phyloP scores from a whole-genome alignment of 1,284 basidiomycete species.

The Cerrena zonata region DNA sequence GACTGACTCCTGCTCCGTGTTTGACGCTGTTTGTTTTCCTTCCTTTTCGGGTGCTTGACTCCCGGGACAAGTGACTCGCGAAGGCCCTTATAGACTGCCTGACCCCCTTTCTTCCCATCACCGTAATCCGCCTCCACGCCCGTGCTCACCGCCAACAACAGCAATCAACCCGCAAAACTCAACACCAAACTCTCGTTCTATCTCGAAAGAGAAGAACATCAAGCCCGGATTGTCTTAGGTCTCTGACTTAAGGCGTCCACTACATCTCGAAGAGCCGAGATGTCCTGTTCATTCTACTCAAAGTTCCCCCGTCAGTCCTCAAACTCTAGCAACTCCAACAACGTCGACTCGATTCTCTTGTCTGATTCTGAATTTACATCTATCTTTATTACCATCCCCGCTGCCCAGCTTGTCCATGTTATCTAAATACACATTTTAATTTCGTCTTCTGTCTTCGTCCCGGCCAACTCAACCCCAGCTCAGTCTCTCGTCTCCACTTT shows the following conservation, averaged over 20 bases:
- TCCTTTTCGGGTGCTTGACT: constrained; percentile 16
- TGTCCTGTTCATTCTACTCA: constrained; percentile 17
- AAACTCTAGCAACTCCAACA: background rate
- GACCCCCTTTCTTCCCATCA: constrained; percentile 5
- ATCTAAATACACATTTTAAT: constrained; percentile 20
- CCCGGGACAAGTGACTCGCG: constrained; percentile 21
- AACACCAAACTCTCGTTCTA: constrained; percentile 13
- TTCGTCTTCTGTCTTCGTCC: constrained; percentile 10
- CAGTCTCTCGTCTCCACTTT: constrained; percentile 12
- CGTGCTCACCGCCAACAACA: constrained; percentile 10
- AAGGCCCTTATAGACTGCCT: constrained; percentile 21
- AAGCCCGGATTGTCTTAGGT: constrained; percentile 29
- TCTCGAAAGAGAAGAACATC: constrained; percentile 16
- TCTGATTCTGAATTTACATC: constrained; percentile 1
- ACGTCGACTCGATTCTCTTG: background rate
- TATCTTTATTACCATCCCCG: constrained; percentile 9
- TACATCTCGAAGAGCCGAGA: constrained; percentile 18
- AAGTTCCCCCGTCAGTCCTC: constrained; percentile 23
- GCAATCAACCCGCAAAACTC: constrained; percentile 7
- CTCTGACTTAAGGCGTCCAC: constrained; percentile 28
- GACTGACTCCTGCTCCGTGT: constrained; percentile 22
- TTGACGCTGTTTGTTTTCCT: constrained; percentile 10
- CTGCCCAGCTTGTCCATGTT: constrained; percentile 19
- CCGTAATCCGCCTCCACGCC: constrained; percentile 5
- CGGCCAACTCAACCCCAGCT: constrained; percentile 19